A percentile compares a stretch with the other conserved stretches of the same genome.
These are phyloP conservation scores for Pestalotiopsis sp. DNA, from an alignment of 2,329 filamentous ascomycete genomes.

Conservation along the genomic window DNA sequence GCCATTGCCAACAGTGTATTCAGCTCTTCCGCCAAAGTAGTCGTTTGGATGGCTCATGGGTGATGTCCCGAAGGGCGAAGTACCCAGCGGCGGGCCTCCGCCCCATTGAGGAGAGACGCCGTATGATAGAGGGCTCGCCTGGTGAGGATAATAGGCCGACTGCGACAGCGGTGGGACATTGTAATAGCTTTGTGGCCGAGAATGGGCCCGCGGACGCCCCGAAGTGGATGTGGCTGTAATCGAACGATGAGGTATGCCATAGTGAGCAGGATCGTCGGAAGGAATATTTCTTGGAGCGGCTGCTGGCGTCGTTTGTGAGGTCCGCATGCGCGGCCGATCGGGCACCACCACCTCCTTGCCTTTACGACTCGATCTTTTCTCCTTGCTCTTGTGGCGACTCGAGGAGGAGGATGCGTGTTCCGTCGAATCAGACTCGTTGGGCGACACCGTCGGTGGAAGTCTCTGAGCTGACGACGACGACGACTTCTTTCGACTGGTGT, in stretches of 20 bases:
- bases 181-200: slow-evolving; percentile 39
- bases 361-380: slow-evolving; percentile 25
- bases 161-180: slow-evolving; percentile 37
- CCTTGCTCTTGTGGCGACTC: slow-evolving; percentile 26
- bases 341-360: slow-evolving; percentile 12
- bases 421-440: slow-evolving; percentile 30
- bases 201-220: slow-evolving; percentile 37
- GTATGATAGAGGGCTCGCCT: slow-evolving; percentile 27
- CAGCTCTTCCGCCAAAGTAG: slow-evolving; percentile 3
- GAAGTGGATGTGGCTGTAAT: slow-evolving; percentile 22
- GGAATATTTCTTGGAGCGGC: slow-evolving; percentile 29
- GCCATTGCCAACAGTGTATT: not conserved
- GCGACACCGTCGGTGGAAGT: slow-evolving; percentile 36
- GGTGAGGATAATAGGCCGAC: slow-evolving; percentile 32
- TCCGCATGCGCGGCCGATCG: slow-evolving; percentile 33
- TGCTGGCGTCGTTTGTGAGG: slow-evolving; percentile 36
- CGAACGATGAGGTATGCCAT: slow-evolving; percentile 35
- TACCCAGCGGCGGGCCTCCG: not conserved
- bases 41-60: slow-evolving; percentile 11
- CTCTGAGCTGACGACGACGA: slow-evolving; percentile 36
- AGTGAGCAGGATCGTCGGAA: slow-evolving; percentile 39
- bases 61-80: slow-evolving; percentile 6
- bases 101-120: slow-evolving; percentile 22
- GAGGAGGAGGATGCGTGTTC: slow-evolving; percentile 31
- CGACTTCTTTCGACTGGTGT: slow-evolving; percentile 49